phyloP scores from a whole-genome alignment of 129 eudicot genomes.

The Flaveria bidentis region DNA sequence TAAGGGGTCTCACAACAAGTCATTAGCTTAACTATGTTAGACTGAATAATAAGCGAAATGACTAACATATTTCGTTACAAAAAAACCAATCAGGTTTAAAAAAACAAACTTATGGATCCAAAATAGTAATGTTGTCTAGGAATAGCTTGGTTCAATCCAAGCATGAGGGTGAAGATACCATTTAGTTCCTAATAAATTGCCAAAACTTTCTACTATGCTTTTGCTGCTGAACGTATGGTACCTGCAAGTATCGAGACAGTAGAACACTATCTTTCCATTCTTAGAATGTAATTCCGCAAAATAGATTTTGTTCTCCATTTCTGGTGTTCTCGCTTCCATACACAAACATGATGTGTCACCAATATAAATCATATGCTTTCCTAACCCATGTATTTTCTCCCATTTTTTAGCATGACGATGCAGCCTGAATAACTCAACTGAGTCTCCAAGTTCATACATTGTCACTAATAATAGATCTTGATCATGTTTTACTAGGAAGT shows the following conservation, averaged over 20 bases:
- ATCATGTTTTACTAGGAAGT: background rate
- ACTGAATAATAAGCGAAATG: background rate
- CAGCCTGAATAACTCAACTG: background rate
- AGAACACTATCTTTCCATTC: slow-evolving; percentile 12
- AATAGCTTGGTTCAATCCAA: slow-evolving; percentile 1
- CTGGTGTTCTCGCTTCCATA: background rate
- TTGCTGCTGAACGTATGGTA: slow-evolving; percentile 13
- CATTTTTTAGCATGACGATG: background rate
- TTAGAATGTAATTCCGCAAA: slow-evolving; percentile 7
- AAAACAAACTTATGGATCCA: background rate
- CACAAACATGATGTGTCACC: background rate
- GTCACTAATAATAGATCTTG: background rate
- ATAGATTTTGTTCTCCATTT: slow-evolving; percentile 29
- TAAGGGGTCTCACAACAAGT: too few species aligned
- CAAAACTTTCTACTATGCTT: background rate
- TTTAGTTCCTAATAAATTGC: background rate
- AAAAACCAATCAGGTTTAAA: background rate
- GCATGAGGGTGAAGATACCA: background rate
- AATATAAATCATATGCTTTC: slow-evolving; percentile 19
- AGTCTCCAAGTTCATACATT: background rate
- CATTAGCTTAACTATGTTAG: too few species aligned
- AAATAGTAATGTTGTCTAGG: background rate
- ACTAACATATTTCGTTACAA: background rate
- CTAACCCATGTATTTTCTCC: slow-evolving; percentile 16
- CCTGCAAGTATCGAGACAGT: slow-evolving; percentile 27